Base-by-base conservation (phyloP, 768 basidiomycete species). In the Boletus huronensis region DNA sequence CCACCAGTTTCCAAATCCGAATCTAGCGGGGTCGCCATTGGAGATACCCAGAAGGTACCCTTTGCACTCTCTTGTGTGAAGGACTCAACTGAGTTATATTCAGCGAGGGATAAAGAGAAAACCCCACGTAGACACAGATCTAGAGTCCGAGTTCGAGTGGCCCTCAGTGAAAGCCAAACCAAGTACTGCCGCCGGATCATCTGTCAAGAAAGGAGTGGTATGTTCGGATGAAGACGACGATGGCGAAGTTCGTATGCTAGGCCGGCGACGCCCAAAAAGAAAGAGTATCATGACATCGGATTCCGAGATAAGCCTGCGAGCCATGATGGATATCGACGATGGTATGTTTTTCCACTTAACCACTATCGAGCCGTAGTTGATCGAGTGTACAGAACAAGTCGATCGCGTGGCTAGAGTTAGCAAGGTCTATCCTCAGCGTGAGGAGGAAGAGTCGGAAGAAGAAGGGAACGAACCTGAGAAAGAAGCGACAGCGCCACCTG, bases 261-360 rank as follows among this genome's bases (percentile, higher is more conserved):
- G 34, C 58, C 68, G 10, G 55, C 66, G 34, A 60, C 70, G 63
- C 39, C 68, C 41, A 40, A 63, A 62, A 25, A 65, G 73, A 48
- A 77, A 75, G 63, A 61, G 71, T 42, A 64, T 54, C 57, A 48
- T 68, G 68, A 75, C 59, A 67, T 75, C 74, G 9, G 79, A 83
- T 53, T 72, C 75, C 16, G 80, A 72, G 59, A 65, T 53, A 58
- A 79, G 78, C 41, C 46, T 79, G 45, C 67, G 68, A n/a, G 85
- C 80, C 10, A 79, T 89, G 75, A 88, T 89, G 87, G 88, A 90
- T 48, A 78, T 89, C 50, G 87, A 88, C 52, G 88, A 90, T 61
- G 82, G 88, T 86, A 57, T 16, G 73, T 62, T 42, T 71, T 75
- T 13, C 63, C 62, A 19, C n/a, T 41, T 28, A 9, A 25, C n/a